Base-by-base conservation (phyloP, 2,329 filamentous ascomycete species). In the Chaetomium sp. region DNA sequence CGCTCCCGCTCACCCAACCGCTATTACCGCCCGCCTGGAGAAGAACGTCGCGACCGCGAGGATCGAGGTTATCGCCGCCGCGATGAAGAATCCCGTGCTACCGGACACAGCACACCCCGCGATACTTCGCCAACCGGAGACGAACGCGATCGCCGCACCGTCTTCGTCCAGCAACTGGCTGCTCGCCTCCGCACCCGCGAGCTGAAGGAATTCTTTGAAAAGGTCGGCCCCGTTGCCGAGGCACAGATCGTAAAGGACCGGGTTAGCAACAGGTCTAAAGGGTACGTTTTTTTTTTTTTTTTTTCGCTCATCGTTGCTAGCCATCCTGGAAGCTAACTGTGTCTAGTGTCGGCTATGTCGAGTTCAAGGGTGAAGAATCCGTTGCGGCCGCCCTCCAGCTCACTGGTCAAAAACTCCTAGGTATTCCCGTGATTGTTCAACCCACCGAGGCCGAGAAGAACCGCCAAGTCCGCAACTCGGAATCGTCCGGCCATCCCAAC, bases 401-500 rank as follows among this genome's bases (percentile, higher is more conserved):
- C 83, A 99, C 95, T 78, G 95, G 95, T 80, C 94, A 98, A 83
- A 97, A 95, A 81, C 90, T 99, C 80, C 84, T 97, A 90, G 93
- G 93, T 84, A 97, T 99, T 71, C 95, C 95, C 65, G 96, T 99
- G 77, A 99, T 99, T 74, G 96, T 94, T 62, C 94, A 98, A 80
- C 88, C 97, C 77, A 98, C 95, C 73, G 95, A 99, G 84, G 96
- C 95, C 76, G 96, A 99, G 79, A 99, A 99, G 84, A 99, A 99
- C 76, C 93, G 95, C 72, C 94, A 97, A 83, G 92, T 93, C 69
- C 92, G 94, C 71, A 94, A 87, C 69, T 86, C 91, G 60, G 91
- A 95, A 72, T 81, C 85, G 59, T 79, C 83, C 57, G 84, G 85
- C 65, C 87, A 92, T 71, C 88, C 90, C 66, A 93, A 93, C 76